Conservation (phyloP, 2,329 filamentous ascomycete genomes). For the Penicillium sp. region DNA sequence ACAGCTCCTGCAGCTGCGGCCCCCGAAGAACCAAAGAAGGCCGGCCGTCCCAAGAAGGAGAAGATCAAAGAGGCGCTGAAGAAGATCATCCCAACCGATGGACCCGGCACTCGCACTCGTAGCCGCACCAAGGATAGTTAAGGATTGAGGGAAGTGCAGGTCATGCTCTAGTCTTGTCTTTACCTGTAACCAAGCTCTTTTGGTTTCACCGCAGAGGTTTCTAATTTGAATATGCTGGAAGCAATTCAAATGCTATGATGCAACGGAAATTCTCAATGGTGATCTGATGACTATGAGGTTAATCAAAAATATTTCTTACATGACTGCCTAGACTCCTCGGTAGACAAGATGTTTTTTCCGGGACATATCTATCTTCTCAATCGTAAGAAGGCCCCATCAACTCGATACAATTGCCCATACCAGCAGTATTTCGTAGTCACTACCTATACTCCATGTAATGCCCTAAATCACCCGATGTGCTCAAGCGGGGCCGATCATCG, state of each 20-base stretch:
- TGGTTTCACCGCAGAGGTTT: background rate
- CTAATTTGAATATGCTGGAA: background rate
- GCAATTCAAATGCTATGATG: background rate
- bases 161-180: background rate
- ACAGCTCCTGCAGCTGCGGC: conserved; percentile 18
- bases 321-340: background rate
- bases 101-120: conserved; percentile 48
- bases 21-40: conserved; percentile 40
- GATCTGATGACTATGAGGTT: conserved; percentile 1
- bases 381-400: background rate
- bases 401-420: background rate
- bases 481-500: conserved; percentile 25
- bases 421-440: background rate
- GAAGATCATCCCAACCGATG: conserved; percentile 38
- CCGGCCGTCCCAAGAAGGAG: conserved; percentile 41
- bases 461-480: conserved; percentile 9
- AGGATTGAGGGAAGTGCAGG: background rate
- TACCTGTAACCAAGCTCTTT: background rate
- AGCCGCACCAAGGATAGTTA: conserved; percentile 44
- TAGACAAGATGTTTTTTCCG: background rate
- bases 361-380: background rate
- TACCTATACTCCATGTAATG: background rate
- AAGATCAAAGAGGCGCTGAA: conserved; percentile 37
- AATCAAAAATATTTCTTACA: conserved; percentile 6
- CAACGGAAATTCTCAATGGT: background rate